Evolutionary conservation across 2,329 filamentous ascomycete species (phyloP).

Genomic region (Aspergillus pseudoviridinutans): DNA sequence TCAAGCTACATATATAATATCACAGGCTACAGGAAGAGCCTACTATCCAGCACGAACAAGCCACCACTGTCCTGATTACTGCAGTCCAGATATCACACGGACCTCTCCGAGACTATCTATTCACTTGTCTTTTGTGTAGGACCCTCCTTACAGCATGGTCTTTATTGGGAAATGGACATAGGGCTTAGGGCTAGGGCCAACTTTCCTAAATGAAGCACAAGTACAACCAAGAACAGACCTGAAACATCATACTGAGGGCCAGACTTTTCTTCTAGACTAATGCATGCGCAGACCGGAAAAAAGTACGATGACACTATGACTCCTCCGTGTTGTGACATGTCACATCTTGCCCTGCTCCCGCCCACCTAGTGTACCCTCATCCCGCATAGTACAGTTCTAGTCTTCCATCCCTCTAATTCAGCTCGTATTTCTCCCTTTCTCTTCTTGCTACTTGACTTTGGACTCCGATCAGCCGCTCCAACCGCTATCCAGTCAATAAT

Average conservation of each 20-base stretch:
- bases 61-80: neutral
- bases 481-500: neutral
- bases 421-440: neutral
- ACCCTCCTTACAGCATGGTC: neutral
- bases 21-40: too few species aligned
- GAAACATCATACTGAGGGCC: neutral
- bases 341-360: neutral
- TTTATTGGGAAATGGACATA: slow-evolving; percentile 1
- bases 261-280: neutral
- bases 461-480: neutral
- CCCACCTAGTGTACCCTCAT: neutral
- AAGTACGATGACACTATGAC: neutral
- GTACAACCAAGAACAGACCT: neutral
- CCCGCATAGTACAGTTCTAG: neutral
- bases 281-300: neutral
- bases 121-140: neutral
- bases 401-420: neutral
- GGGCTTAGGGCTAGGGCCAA: slow-evolving; percentile 12
- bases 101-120: neutral
- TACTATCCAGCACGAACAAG: neutral
- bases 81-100: neutral
- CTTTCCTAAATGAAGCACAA: neutral
- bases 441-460: neutral
- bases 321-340: neutral
- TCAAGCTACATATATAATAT: neutral